Conservation (phyloP, 2,329 filamentous ascomycete species). For the Anisogramma anomala region DNA sequence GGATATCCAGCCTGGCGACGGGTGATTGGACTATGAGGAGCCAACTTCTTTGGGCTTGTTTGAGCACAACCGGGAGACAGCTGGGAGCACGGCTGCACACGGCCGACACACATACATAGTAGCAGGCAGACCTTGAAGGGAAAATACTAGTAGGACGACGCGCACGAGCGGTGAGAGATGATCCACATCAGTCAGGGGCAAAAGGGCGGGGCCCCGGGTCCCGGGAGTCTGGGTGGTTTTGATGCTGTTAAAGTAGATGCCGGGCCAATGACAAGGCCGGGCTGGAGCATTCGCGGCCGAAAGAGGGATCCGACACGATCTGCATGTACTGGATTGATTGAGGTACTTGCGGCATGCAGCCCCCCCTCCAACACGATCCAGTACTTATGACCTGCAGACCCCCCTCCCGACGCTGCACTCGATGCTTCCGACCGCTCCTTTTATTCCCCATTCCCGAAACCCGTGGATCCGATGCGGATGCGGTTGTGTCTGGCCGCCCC, state of each 20-base stretch:
- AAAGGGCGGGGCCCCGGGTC: neutral
- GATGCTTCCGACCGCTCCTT: conserved; percentile 3
- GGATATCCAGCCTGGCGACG: too few relatives aligned
- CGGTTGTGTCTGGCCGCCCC: conserved; percentile 2
- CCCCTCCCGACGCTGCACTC: conserved; percentile 4
- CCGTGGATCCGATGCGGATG: too few relatives aligned
- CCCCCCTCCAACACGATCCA: conserved; percentile 1
- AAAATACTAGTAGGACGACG: too few relatives aligned
- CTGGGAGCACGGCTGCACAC: too few relatives aligned
- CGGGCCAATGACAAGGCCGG: conserved; percentile 12
- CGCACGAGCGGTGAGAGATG: too few relatives aligned
- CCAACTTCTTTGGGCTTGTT: too few relatives aligned
- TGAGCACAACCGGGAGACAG: too few relatives aligned
- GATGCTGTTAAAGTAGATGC: neutral
- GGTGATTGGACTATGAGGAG: too few relatives aligned
- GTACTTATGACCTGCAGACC: conserved; percentile 1
- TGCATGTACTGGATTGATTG: neutral
- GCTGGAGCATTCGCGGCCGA: conserved; percentile 3
- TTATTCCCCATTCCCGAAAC: conserved; percentile 6
- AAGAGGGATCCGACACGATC: conserved; percentile 4
- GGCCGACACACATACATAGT: too few relatives aligned
- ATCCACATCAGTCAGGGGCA: too few relatives aligned
- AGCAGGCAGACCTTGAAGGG: too few relatives aligned
- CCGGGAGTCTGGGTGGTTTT: neutral
- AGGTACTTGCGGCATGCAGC: conserved; percentile 2